Percentiles rank a stretch among this genome's conserved stretches.
Evolutionary conservation across 2,329 filamentous ascomycete species (phyloP).

Genomic region (Clonostachys solani): DNA sequence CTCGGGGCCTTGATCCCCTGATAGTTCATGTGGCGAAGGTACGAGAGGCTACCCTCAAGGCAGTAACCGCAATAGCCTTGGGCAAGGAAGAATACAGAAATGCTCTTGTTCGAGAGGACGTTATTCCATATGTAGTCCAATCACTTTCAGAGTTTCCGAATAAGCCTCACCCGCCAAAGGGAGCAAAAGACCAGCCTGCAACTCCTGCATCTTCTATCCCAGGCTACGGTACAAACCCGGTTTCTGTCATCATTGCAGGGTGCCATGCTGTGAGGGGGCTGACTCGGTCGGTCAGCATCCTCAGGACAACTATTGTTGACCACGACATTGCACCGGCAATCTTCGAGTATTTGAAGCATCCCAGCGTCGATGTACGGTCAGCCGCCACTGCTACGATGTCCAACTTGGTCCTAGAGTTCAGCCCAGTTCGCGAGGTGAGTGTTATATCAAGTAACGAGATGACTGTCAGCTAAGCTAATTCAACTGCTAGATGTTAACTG

Average conservation of each 20-base stretch:
- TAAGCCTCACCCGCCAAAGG: constrained; percentile 39
- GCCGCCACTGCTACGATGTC: constrained; percentile 80
- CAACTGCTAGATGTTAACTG: constrained; percentile 59
- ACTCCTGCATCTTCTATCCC: constrained; percentile 12
- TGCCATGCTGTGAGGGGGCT: constrained; percentile 79
- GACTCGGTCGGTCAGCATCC: constrained; percentile 76
- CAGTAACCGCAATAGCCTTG: constrained; percentile 75
- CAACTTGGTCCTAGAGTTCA: constrained; percentile 84
- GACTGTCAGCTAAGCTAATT: constrained; percentile 1
- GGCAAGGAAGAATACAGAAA: constrained; percentile 84
- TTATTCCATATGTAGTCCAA: constrained; percentile 77
- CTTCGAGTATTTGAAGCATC: constrained; percentile 69
- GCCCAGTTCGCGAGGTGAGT: constrained; percentile 82
- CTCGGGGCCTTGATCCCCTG: constrained; percentile 53
- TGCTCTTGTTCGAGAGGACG: constrained; percentile 75
- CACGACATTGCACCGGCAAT: constrained; percentile 75
- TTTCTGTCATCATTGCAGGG: constrained; percentile 75
- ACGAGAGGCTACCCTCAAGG: constrained; percentile 72
- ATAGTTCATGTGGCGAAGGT: constrained; percentile 69
- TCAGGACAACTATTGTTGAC: constrained; percentile 85
- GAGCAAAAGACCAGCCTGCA: constrained; percentile 28
- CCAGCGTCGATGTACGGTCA: constrained; percentile 74
- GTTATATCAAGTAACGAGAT: no score
- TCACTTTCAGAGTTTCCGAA: constrained; percentile 60
- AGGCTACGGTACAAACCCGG: constrained; percentile 69